These are phyloP conservation scores for Saksenaea vasiformis DNA, from an alignment of 371 early-diverging fungal genomes.

Conservation along the genomic window DNA sequence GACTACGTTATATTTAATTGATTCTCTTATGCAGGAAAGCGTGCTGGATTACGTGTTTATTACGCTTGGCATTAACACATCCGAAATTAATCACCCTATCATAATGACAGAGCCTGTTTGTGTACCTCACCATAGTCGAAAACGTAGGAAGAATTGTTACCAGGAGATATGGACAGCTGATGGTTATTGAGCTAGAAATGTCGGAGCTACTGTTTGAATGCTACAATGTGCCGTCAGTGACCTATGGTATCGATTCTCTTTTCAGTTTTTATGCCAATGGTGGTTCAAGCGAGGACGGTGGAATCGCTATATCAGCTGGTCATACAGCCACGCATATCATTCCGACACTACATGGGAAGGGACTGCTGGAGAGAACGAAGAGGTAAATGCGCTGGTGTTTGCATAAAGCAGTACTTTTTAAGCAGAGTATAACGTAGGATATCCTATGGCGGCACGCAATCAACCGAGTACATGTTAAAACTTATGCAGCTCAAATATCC, in stretches of 20 bases:
- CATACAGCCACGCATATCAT: slow-evolving; percentile 76
- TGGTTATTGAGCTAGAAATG: slow-evolving; percentile 53
- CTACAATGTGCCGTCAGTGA: slow-evolving; percentile 75
- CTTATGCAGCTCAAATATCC: slow-evolving; percentile 91
- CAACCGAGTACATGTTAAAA: slow-evolving; percentile 81
- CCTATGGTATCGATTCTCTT: slow-evolving; percentile 85
- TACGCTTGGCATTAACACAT: slow-evolving; percentile 74
- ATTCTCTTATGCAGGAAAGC: slow-evolving; percentile 56
- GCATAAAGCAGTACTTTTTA: background rate
- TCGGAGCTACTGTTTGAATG: slow-evolving; percentile 88
- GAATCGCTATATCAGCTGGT: slow-evolving; percentile 76
- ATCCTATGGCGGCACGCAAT: slow-evolving; percentile 70
- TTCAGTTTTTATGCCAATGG: slow-evolving; percentile 82
- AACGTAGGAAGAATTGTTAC: slow-evolving; percentile 39
- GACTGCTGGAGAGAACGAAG: slow-evolving; percentile 59
- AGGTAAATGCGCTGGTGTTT: slow-evolving; percentile 39
- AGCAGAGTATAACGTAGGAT: slow-evolving; percentile 37
- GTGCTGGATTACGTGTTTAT: slow-evolving; percentile 85
- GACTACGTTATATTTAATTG: slow-evolving; percentile 13
- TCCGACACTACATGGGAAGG: slow-evolving; percentile 69
- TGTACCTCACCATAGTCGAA: slow-evolving; percentile 73
- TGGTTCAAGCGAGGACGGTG: slow-evolving; percentile 43
- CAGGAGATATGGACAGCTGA: background rate
- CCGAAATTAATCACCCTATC: slow-evolving; percentile 72
- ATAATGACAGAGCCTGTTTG: slow-evolving; percentile 87